These are phyloP conservation scores for Claviceps sp. DNA, from an alignment of 2,329 filamentous ascomycete species.

Conservation along the genomic window DNA sequence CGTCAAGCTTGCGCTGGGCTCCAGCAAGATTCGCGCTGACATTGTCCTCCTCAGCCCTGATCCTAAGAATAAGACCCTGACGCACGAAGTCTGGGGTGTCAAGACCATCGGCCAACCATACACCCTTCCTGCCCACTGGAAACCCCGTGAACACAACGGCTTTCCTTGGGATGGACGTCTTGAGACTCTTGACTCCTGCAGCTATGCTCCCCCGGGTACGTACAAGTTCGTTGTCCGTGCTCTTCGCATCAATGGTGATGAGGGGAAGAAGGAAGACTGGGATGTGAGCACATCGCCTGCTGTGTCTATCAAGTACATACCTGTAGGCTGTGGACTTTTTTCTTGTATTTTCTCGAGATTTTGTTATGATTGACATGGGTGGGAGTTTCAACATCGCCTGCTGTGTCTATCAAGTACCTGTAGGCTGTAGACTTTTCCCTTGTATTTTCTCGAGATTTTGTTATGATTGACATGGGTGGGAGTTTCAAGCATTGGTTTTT, in stretches of 20 bases:
- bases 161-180: conserved; percentile 33
- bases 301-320: conserved; percentile 36
- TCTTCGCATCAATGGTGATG: conserved; percentile 37
- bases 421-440: neutral
- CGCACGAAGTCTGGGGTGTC: conserved; percentile 22
- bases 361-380: no score
- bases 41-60: conserved; percentile 23
- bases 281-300: conserved; percentile 27
- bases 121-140: conserved; percentile 25
- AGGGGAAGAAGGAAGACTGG: conserved; percentile 29
- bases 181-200: conserved; percentile 29
- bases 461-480: no score
- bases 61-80: conserved; percentile 11
- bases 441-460: no score
- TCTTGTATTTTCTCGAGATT: no score
- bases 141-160: conserved; percentile 11
- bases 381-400: conserved; percentile 15
- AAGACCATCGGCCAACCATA: conserved; percentile 28
- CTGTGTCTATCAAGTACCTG: conserved; percentile 31
- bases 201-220: conserved; percentile 31
- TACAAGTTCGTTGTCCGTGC: conserved; percentile 38
- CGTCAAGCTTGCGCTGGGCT: conserved; percentile 31
- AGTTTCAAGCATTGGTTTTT: neutral
- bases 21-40: conserved; percentile 28
- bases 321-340: conserved; percentile 1